Conservation (phyloP, 2,329 filamentous ascomycete genomes). For the Malbranchea cinnamomea region DNA sequence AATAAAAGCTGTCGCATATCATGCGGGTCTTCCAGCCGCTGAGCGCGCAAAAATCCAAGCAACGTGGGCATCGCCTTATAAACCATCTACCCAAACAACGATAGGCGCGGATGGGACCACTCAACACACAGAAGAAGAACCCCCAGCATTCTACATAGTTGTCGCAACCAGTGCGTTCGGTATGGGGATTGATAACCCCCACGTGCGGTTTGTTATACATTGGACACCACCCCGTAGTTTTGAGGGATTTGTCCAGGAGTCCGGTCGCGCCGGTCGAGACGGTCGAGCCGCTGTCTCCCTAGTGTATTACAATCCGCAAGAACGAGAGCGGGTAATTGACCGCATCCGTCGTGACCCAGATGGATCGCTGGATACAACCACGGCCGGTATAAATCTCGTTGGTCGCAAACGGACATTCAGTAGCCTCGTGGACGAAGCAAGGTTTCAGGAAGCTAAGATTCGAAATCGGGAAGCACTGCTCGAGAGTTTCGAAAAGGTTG, state of each 20-base stretch:
- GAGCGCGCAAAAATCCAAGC: conserved; percentile 45
- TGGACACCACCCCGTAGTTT: conserved; percentile 91
- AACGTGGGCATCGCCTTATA: conserved; percentile 19
- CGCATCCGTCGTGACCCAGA: conserved; percentile 34
- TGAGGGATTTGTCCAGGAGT: conserved; percentile 93
- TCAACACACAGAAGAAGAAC: conserved; percentile 6
- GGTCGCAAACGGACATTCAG: conserved; percentile 28
- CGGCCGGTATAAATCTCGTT: conserved; percentile 11
- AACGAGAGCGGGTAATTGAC: conserved; percentile 56
- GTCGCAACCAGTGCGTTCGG: conserved; percentile 93
- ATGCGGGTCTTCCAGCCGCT: conserved; percentile 54
- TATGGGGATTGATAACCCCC: conserved; percentile 94
- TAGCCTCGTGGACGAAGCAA: conserved; percentile 30
- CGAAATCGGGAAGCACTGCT: conserved; percentile 32
- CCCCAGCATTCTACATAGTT: conserved; percentile 69
- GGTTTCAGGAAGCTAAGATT: conserved; percentile 21
- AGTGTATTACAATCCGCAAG: conserved; percentile 79
- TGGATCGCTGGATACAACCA: conserved; percentile 18
- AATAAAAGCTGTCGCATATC: conserved; percentile 32
- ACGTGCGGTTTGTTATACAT: conserved; percentile 87
- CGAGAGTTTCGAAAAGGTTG: conserved; percentile 51
- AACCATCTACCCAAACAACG: conserved; percentile 1
- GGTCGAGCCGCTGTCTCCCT: conserved; percentile 72
- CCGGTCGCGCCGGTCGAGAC: conserved; percentile 77
- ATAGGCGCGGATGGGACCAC: conserved; percentile 9